Conservation (phyloP, 306 rosid genomes). For the Fagus crenata region DNA sequence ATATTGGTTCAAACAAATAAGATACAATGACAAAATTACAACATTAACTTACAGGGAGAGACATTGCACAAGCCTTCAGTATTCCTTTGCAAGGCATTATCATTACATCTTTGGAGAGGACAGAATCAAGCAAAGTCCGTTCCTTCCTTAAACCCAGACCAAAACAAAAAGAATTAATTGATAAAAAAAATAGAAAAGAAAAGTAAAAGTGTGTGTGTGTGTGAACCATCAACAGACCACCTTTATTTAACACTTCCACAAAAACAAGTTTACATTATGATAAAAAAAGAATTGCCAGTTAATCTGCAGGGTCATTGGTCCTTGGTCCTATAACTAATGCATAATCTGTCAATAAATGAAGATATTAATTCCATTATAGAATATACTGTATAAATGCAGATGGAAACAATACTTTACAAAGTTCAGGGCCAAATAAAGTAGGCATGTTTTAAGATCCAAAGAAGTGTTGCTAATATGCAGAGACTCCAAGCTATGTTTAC, state of each 20-base stretch:
- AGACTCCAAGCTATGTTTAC: background rate
- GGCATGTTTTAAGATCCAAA: background rate
- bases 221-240: background rate
- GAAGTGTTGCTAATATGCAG: background rate
- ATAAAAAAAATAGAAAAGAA: background rate
- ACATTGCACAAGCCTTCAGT: conserved; percentile 74
- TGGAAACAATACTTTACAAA: background rate
- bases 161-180: conserved; percentile 13
- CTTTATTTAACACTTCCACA: background rate
- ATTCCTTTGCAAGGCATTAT: conserved; percentile 74
- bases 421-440: background rate
- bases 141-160: conserved; percentile 61
- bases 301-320: background rate
- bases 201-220: background rate
- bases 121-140: conserved; percentile 49
- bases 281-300: background rate
- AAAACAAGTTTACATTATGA: no score
- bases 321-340: background rate
- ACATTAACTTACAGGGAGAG: conserved; percentile 69
- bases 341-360: background rate
- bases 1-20: conserved; percentile 2
- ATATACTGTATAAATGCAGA: background rate
- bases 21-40: background rate
- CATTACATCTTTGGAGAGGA: conserved; percentile 70
- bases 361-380: background rate